Evolutionary conservation across 1,139 yeast genomes (phyloP), one percentile per base, ranked within the genome.

Genomic region (Dujonia santamariae): DNA sequence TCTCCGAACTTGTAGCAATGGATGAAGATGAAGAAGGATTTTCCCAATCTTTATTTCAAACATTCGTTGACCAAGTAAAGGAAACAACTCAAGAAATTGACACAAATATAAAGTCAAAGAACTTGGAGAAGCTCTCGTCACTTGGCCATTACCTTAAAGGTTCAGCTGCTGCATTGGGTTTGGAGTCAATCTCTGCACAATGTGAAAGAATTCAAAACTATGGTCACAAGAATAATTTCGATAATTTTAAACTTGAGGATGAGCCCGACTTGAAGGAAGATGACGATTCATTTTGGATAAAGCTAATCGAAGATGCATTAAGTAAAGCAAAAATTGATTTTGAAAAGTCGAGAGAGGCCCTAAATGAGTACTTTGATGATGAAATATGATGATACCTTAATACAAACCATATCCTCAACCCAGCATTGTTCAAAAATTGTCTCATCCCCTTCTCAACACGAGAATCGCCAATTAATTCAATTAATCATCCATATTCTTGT

Each of bases 61-160:
- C 94, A 26, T 92, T 85, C 59, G 86, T 85, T 41, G 95, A 85
- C 40, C 99, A 92, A 61, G 96, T 95, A 12, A 72, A 74, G 44
- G 83, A 79, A 17, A 90, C 96, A 0, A 85, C 90, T 50, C 64
- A 61, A 30, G 79, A 85, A 45, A 84, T 92, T 58, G 83, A 83
- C 42, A 59, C 61, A 12, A 78, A 80, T 28, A 56, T 87, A 37
- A 45, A 52, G 19, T 40, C 46, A 7, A 57, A 58, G 32, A 72
- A 83, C 50, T 70, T 90, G 40, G 72, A 65, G 26, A 70, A 77
- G 41, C 65, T 92, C 41, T 83, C 92, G 17, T 69, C 79, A 14
- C 65, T 85, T 44, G 98, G 98, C 18, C 98, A 92, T 56, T 92
- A 86, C 56, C 68, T 92, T 42, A 94, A 94, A 57, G 98, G 98